Base-by-base conservation (phyloP, 306 rosid genomes). In the Canavalia ensiformis region DNA sequence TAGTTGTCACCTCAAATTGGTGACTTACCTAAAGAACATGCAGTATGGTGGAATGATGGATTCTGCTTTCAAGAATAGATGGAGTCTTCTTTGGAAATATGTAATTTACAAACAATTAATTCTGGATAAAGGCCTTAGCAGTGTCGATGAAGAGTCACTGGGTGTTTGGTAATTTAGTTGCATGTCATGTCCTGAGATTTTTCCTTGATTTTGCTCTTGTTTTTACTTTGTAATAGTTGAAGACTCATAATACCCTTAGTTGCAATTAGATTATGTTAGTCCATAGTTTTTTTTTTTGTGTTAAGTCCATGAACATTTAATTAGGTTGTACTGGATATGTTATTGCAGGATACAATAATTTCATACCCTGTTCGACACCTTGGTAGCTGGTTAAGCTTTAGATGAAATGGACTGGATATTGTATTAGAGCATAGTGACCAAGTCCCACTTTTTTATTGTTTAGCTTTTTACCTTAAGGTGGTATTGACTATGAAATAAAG, bases 101-200 rank as follows among this genome's bases (percentile, higher is more conserved):
- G 28, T 44, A 28, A 67, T 78, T 77, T 58, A 74, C 55, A 56
- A 68, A 67, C 59, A 65, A 42, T 65, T 72, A 2, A 50, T 50
- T 60, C 11, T 47, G 52, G 34, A n/a, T 41, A 50, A 49, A 35
- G 73, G 8, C 29, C 46, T 46, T 68, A 68, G 68, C 59, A 7
- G 37, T 9, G 58, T 30, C 44, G 30, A 8, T 59, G 35, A 29
- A 59, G 18, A 47, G 2, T 46, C 41, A 54, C 35, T 13, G 6
- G 28, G 8, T 28, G 12, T 64, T 2, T 37, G 46, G 50, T 50
- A 68, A 45, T 64, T 47, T 76, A 52, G 55, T 42, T 51, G 30
- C 66, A 39, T 37, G 64, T 37, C 58, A 45, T 57, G 60, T 49
- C 49, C 57, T 35, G 78, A 35, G 54, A 57, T 67, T 75, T 67